Base-by-base conservation (phyloP, 805 yeast genomes). In the Candida sphagnicola region DNA sequence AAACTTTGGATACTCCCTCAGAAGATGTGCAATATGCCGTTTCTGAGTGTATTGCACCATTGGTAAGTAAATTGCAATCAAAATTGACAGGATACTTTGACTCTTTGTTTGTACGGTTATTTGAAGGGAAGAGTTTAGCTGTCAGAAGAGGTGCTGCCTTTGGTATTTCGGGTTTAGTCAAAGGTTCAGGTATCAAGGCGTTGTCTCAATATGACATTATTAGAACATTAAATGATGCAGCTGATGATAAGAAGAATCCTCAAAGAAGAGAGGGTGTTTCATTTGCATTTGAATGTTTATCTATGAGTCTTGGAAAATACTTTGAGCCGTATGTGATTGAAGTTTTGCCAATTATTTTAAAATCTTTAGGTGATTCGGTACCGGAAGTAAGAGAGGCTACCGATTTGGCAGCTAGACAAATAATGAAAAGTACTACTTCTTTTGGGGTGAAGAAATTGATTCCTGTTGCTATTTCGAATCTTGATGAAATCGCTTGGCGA, bases 311-410 rank as follows among this genome's bases (percentile, higher is more conserved):
- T 38, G 93, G 90, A 11, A 72, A 79, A 34, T 74, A 68, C 44
- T 93, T 93, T 55, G 99, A 93, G 62, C 99, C 99, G 1, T 93
- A 90, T 52, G 96, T 88, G 24, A 77, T 91, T 47, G 96, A 88
- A 57, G 72, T 88, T 23, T 65, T 93, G 48, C 97, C 98, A 5
- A 75, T 82, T 29, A 74, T 93, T 31, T 71, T 93, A 51, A 78
- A 80, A 44, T 79, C 82, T 34, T 71, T 93, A 37, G 99, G 99
- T 53, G 99, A 93, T 56, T 68, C 80, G 19, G 74, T 78, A 8
- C 74, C 85, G 0, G 95, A 85, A 50, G 99, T 93, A 4, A 80
- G 99, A 56, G 83, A 77, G 31, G 91, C 97, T 4, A 86, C 98
- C 2, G 83, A 85, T 33, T 75, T 77, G 43, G 95, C 99, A 1